Percentiles rank a stretch among this genome's conserved stretches.
Evolutionary conservation across 805 yeast genomes (phyloP).

Genomic region (Scheffersomyces ergatensis): DNA sequence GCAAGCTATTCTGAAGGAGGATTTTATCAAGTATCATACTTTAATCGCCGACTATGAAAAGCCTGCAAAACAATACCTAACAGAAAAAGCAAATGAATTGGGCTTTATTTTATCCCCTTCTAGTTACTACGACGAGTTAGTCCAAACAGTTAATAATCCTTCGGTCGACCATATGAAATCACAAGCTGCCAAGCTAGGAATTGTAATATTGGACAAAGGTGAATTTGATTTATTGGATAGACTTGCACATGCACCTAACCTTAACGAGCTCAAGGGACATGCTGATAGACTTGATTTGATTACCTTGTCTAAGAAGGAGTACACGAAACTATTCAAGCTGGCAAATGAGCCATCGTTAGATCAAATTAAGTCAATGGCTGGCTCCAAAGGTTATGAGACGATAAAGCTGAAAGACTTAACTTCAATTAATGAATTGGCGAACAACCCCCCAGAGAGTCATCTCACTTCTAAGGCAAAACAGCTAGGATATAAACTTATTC

Average conservation of each 20-base stretch:
- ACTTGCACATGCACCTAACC: constrained; percentile 30
- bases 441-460: constrained; percentile 18
- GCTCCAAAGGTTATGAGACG: constrained; percentile 6
- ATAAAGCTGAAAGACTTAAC: constrained; percentile 10
- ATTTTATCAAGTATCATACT: constrained; percentile 13
- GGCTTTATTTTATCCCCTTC: constrained; percentile 31
- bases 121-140: constrained; percentile 27
- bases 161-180: constrained; percentile 17
- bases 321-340: constrained; percentile 24
- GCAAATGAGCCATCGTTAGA: constrained; percentile 29
- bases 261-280: constrained; percentile 29
- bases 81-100: constrained; percentile 31
- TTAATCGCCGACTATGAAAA: constrained; percentile 25
- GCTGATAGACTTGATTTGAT: constrained; percentile 34
- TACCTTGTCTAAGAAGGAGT: constrained; percentile 30
- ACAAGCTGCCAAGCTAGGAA: constrained; percentile 13
- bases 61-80: constrained; percentile 31
- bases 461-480: constrained; percentile 11
- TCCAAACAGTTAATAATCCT: constrained; percentile 22
- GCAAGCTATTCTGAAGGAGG: constrained; percentile 14
- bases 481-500: constrained; percentile 3
- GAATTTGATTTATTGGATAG: constrained; percentile 15
- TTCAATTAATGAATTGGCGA: constrained; percentile 4
- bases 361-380: constrained; percentile 17
- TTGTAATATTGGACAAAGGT: constrained; percentile 9